Conservation (phyloP, 306 rosid species). For the Vigna reflexopilosa region DNA sequence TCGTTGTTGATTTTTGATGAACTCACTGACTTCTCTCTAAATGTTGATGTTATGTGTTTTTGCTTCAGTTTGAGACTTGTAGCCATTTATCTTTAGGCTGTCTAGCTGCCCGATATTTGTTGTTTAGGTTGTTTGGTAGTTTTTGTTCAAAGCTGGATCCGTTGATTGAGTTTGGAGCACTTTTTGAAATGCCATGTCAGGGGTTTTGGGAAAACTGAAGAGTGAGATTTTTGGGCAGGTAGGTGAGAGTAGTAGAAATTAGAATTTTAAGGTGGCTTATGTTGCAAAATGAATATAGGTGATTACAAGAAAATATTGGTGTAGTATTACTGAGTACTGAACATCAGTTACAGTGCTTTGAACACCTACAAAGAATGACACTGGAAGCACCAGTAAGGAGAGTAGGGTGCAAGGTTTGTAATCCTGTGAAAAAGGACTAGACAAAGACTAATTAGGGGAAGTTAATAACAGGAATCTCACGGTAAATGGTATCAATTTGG, state of each 20-base stretch:
- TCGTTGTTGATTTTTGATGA: background rate
- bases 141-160: conserved; percentile 9
- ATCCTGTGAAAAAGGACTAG: background rate
- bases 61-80: background rate
- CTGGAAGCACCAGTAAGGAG: background rate
- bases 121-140: background rate
- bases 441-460: background rate
- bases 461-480: background rate
- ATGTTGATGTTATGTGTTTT: background rate
- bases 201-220: background rate
- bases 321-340: background rate
- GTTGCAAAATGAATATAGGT: background rate
- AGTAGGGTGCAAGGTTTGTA: background rate
- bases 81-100: background rate
- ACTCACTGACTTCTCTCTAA: background rate
- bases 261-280: background rate
- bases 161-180: conserved; percentile 24
- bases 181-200: conserved; percentile 11
- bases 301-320: background rate
- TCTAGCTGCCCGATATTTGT: background rate
- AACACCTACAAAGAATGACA: background rate
- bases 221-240: background rate
- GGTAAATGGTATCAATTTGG: background rate
- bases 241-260: background rate
- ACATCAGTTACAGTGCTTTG: background rate